Evolutionary conservation across 768 basidiomycete species (phyloP).

Genomic region (Leccinum barrowsii): DNA sequence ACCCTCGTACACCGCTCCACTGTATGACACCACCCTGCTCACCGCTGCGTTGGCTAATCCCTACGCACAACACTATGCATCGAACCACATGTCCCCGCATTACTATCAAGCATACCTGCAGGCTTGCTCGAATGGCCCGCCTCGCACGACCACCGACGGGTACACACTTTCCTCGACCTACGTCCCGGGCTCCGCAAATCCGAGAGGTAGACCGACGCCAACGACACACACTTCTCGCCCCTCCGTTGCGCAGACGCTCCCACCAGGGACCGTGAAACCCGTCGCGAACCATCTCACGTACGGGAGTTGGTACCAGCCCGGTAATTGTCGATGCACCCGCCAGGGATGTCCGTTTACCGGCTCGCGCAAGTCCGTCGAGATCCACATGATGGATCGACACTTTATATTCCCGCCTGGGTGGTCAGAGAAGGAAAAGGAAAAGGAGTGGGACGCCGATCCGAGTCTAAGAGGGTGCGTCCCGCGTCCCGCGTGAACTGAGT

Average conservation of each 20-base stretch:
- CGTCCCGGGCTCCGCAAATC: slow-evolving; percentile 16
- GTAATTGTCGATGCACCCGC: slow-evolving; percentile 57
- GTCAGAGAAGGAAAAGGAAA: slow-evolving; percentile 53
- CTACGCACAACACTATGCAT: slow-evolving; percentile 27
- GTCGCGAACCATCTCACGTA: slow-evolving; percentile 17
- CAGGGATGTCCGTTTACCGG: slow-evolving; percentile 66
- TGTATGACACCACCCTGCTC: slow-evolving; percentile 24
- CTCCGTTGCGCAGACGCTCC: neutral
- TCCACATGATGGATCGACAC: slow-evolving; percentile 89
- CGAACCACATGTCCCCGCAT: slow-evolving; percentile 40
- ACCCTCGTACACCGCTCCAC: slow-evolving; percentile 13
- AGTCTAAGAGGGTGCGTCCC: slow-evolving; percentile 68
- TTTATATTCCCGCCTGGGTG: slow-evolving; percentile 76
- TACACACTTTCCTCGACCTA: slow-evolving; percentile 41
- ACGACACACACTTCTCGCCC: neutral
- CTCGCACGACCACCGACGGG: slow-evolving; percentile 31
- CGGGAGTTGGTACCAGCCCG: slow-evolving; percentile 60
- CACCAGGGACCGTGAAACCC: slow-evolving; percentile 8
- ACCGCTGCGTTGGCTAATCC: slow-evolving; percentile 28
- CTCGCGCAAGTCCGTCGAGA: slow-evolving; percentile 66
- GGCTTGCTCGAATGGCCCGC: slow-evolving; percentile 15
- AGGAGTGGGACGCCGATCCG: slow-evolving; percentile 81
- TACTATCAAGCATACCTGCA: slow-evolving; percentile 56
- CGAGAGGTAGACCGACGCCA: neutral
- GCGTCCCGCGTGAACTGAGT: neutral